A percentile compares a stretch with the other conserved stretches of the same genome.
phyloP scores from a whole-genome alignment of 331 rosid species.

The Telfairia occidentalis region DNA sequence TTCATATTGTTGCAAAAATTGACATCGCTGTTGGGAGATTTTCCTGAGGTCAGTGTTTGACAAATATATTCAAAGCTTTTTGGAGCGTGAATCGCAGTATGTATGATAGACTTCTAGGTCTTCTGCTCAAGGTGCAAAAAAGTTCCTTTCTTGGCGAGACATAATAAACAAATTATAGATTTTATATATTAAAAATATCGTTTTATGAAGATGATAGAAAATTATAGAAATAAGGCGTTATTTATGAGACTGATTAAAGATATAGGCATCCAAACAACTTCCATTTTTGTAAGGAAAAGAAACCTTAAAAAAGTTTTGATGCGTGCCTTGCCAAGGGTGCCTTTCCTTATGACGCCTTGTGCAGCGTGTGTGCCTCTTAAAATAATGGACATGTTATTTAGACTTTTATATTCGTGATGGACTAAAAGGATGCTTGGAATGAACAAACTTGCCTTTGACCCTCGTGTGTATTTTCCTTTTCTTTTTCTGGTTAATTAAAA shows the following conservation, averaged over 20 bases:
- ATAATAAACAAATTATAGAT: background rate
- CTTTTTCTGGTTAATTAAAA: background rate
- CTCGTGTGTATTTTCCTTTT: too few species aligned
- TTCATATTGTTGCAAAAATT: conserved; percentile 75
- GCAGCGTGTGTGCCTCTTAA: background rate
- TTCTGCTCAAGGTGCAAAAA: background rate
- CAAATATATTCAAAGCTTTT: background rate
- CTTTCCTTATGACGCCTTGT: background rate
- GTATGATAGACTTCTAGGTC: background rate
- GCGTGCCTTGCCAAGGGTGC: background rate
- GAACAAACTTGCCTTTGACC: background rate
- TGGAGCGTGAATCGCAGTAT: background rate
- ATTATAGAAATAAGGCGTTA: background rate
- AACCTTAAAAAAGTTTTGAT: background rate
- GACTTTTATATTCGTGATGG: background rate
- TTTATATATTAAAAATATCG: background rate
- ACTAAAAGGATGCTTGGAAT: background rate
- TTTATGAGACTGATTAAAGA: background rate
- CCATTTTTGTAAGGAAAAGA: background rate
- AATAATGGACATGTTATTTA: background rate
- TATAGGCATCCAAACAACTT: background rate
- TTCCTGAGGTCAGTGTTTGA: conserved; percentile 66
- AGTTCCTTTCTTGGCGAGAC: background rate
- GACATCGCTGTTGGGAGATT: conserved; percentile 60
- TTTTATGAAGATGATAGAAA: background rate